Evolutionary conservation across 1,284 basidiomycete genomes (phyloP).

Genomic region (Ustilago esculenta): DNA sequence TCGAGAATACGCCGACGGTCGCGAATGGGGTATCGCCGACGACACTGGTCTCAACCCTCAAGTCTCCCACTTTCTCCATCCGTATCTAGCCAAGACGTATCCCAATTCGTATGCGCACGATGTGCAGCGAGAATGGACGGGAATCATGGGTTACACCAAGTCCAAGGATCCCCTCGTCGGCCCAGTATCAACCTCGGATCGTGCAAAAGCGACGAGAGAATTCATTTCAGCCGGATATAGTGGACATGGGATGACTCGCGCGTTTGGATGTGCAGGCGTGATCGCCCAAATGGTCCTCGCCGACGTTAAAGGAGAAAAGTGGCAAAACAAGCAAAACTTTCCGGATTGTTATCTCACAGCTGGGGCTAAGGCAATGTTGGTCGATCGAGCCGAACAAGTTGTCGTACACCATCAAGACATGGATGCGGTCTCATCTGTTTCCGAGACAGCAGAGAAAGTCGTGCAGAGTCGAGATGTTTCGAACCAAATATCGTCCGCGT

Average conservation of each 20-base stretch:
- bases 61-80: slow-evolving; percentile 68
- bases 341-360: slow-evolving; percentile 36
- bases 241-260: slow-evolving; percentile 83
- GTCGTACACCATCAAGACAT: too few relatives aligned
- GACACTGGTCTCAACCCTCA: slow-evolving; percentile 72
- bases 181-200: slow-evolving; percentile 15
- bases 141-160: slow-evolving; percentile 81
- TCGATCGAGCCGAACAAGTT: too few relatives aligned
- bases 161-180: slow-evolving; percentile 76
- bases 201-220: slow-evolving; percentile 69
- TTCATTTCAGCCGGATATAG: slow-evolving; percentile 79
- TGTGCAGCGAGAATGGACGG: slow-evolving; percentile 76
- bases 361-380: background rate
- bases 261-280: slow-evolving; percentile 74
- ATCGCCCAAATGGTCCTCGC: slow-evolving; percentile 75
- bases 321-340: slow-evolving; percentile 73
- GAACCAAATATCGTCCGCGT: too few relatives aligned
- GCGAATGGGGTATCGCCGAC: slow-evolving; percentile 74
- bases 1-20: slow-evolving; percentile 70
- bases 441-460: background rate
- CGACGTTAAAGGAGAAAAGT: slow-evolving; percentile 70
- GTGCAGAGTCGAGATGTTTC: too few relatives aligned
- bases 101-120: slow-evolving; percentile 71
- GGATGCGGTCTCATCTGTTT: background rate
- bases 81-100: slow-evolving; percentile 57